Conservation (phyloP, 1,139 yeast genomes). For the Sugiyamaella neomexicana region DNA sequence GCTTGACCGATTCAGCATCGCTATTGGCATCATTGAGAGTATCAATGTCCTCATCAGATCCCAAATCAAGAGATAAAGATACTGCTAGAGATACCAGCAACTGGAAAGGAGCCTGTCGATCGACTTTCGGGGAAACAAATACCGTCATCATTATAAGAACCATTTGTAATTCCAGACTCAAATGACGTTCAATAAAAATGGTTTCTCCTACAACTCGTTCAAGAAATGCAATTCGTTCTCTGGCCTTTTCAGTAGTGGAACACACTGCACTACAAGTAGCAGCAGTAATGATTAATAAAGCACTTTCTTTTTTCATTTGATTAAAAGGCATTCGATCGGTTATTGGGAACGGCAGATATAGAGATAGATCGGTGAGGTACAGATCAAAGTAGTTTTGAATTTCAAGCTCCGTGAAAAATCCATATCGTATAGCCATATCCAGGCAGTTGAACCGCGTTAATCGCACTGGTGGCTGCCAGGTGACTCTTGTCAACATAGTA, state of each 20-base stretch:
- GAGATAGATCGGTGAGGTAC: conserved; percentile 45
- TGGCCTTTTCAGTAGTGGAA: conserved; percentile 43
- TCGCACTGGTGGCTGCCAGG: conserved; percentile 44
- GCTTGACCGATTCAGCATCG: conserved; percentile 9
- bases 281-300: conserved; percentile 49
- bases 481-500: background rate
- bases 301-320: conserved; percentile 45
- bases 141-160: conserved; percentile 49
- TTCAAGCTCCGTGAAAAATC: conserved; percentile 34
- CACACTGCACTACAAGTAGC: conserved; percentile 52
- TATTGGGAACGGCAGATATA: conserved; percentile 52
- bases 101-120: conserved; percentile 55
- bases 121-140: conserved; percentile 44
- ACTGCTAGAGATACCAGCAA: conserved; percentile 49
- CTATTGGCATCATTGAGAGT: conserved; percentile 13
- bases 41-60: conserved; percentile 36
- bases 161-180: conserved; percentile 47
- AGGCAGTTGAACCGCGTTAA: conserved; percentile 47
- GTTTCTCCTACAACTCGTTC: conserved; percentile 50
- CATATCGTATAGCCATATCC: conserved; percentile 44
- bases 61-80: conserved; percentile 52
- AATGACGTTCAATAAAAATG: conserved; percentile 48
- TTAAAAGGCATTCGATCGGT: conserved; percentile 45
- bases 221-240: conserved; percentile 47
- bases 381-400: conserved; percentile 42